A percentile compares a stretch with the other conserved stretches of the same genome.
Conservation (phyloP, 208 protist species). For the Leishmania martiniquensis region DNA sequence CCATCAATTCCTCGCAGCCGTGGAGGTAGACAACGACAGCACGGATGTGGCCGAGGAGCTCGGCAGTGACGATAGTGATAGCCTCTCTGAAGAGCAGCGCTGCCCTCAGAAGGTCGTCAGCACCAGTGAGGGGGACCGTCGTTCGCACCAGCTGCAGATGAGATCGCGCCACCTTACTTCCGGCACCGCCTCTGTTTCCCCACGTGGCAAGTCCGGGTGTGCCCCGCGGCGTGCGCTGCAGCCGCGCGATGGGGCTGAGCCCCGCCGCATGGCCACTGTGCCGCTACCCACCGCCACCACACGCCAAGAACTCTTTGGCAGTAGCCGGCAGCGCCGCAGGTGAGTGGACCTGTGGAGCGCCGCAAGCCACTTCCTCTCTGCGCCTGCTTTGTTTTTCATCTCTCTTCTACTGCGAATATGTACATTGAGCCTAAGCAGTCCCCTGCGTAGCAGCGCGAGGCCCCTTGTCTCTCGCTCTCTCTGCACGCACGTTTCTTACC, state of each 20-base stretch:
- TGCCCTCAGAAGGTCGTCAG: not conserved
- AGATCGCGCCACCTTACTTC: not conserved
- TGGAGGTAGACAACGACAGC: not conserved
- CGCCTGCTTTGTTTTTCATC: not conserved
- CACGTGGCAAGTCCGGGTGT: constrained; percentile 1
- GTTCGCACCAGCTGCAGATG: not conserved
- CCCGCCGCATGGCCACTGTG: constrained; percentile 31
- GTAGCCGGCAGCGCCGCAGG: not conserved
- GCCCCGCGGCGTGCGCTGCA: constrained; percentile 6
- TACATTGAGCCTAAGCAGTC: not conserved
- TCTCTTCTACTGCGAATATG: not conserved
- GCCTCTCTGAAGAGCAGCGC: not conserved
- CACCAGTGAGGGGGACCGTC: not conserved
- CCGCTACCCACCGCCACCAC: constrained; percentile 30
- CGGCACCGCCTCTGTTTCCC: not conserved
- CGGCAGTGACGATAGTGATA: not conserved
- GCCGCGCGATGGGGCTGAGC: not conserved
- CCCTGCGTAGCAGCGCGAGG: not conserved
- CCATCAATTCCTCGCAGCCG: no score
- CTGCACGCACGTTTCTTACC: not conserved
- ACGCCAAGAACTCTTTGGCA: constrained; percentile 27
- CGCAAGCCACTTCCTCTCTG: not conserved
- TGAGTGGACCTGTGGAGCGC: not conserved
- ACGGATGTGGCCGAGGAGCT: not conserved
- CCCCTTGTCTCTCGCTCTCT: not conserved